Evolutionary conservation across 2,329 filamentous ascomycete genomes (phyloP), one percentile per base, ranked within the genome.

Genomic region (Colletotrichum cuscutae): DNA sequence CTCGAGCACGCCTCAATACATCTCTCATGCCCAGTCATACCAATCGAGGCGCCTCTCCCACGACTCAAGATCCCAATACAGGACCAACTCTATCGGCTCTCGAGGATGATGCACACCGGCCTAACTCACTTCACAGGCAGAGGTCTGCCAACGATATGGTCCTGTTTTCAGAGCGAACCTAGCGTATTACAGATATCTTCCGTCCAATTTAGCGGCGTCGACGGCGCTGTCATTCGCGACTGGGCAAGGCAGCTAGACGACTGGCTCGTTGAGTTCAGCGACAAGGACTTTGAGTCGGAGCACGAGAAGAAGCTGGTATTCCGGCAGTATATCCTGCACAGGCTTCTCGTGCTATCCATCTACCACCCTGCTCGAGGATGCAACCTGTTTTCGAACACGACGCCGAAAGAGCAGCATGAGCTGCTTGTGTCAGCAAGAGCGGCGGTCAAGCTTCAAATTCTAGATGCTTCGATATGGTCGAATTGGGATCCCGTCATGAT

Each of bases 401-500:
- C 82, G 6, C 77, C 80, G 3, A 78, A 80, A 19, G 83, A 85
- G 67, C 81, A 84, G 60, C 81, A 83, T 32, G 84, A 84, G 71
- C 77, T 85, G 15, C 75, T 85, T 0, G 77, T 85, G 2, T 85
- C 83, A 2, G 83, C 84, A 1, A 77, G 83, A 15, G 82, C 83
- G 1, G 81, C 84, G 0, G 75, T 85, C 22, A 82, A 81, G 69
- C 75, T 85, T 2, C 83, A 84, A 56, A 78, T 81, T 4, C 77
- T 81, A n/a, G 84, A 85, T 64, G 76, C 80, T 26, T 80, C 81
- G 1, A 85, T 85, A 67, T 85, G 83, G 84, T 80, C 82, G 4
- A 85, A 85, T 57, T 85, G 82, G 80, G 84, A 85, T 54, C 76
- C 85, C 0, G 80, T 84, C 24, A 82, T 85, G 75, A 85, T 85